Evolutionary conservation across 345 rosid species (phyloP).

Genomic region (Turritis glabra): DNA sequence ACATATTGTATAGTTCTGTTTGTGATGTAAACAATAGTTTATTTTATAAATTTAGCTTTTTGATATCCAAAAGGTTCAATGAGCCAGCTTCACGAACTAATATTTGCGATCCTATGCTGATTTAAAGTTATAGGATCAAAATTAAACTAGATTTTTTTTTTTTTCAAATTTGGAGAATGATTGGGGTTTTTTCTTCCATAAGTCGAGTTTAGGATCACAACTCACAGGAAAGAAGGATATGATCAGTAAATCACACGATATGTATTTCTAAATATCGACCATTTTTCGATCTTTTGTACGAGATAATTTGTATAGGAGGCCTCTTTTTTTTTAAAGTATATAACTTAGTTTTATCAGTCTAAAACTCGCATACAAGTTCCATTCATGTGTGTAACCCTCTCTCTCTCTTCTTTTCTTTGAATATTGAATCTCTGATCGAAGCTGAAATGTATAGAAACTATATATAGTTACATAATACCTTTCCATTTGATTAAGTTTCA

Average conservation of each 20-base stretch:
- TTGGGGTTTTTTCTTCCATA: neutral
- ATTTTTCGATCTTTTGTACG: neutral
- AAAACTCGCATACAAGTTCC: slow-evolving; percentile 24
- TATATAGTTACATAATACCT: neutral
- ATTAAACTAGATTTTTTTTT: neutral
- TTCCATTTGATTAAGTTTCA: neutral
- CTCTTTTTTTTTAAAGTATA: slow-evolving; percentile 3
- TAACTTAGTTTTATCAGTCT: neutral
- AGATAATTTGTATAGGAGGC: neutral
- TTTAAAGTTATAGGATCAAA: neutral
- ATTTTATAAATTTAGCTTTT: neutral
- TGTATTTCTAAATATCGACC: neutral
- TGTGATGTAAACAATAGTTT: slow-evolving; percentile 13
- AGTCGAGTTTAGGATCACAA: neutral
- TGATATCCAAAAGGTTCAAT: neutral
- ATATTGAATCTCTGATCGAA: neutral
- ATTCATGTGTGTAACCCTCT: slow-evolving; percentile 9
- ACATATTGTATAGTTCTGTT: slow-evolving; percentile 26
- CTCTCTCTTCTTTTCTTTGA: slow-evolving; percentile 1
- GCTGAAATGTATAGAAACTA: neutral
- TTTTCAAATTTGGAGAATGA: neutral
- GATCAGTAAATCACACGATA: neutral
- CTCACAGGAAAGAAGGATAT: neutral
- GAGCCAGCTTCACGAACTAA: neutral
- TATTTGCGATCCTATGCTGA: neutral